A percentile compares a stretch with the other conserved stretches of the same genome.
phyloP scores from a whole-genome alignment of 2,329 filamentous ascomycete genomes.

The Ophiostoma australiae region DNA sequence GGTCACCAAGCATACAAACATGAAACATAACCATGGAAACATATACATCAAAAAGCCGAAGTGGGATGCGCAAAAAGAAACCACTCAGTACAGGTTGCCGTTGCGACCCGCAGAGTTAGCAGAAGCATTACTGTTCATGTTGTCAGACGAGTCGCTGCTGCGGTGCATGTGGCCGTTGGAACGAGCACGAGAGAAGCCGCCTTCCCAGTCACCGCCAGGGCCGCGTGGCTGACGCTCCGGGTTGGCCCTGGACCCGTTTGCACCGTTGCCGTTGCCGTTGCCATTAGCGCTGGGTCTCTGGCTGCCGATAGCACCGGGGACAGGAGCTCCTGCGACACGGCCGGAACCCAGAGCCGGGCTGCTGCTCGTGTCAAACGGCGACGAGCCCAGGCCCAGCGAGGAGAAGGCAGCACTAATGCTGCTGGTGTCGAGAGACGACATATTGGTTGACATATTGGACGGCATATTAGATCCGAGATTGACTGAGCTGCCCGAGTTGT shows the following conservation, averaged over 20 bases:
- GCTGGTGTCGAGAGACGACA: background rate
- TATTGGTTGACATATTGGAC: background rate
- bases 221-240: slow-evolving; percentile 61
- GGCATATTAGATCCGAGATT: background rate
- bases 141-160: slow-evolving; percentile 48
- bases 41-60: background rate
- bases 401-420: slow-evolving; percentile 47
- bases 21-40: background rate
- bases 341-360: slow-evolving; percentile 9
- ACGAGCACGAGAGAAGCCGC: slow-evolving; percentile 53
- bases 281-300: slow-evolving; percentile 49
- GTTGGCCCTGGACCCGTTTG: slow-evolving; percentile 39
- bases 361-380: slow-evolving; percentile 39
- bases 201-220: slow-evolving; percentile 55
- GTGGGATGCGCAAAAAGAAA: too few species aligned
- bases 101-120: background rate
- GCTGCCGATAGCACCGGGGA: slow-evolving; percentile 59
- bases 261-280: background rate
- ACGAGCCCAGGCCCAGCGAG: slow-evolving; percentile 46
- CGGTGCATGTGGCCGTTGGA: slow-evolving; percentile 58
- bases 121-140: slow-evolving; percentile 4
- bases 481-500: slow-evolving; percentile 4
- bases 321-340: background rate
- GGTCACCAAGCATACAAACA: background rate
- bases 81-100: background rate